These are phyloP conservation scores for Solanum chmielewskii DNA, from an alignment of 257 asterid species.

Conservation along the genomic window DNA sequence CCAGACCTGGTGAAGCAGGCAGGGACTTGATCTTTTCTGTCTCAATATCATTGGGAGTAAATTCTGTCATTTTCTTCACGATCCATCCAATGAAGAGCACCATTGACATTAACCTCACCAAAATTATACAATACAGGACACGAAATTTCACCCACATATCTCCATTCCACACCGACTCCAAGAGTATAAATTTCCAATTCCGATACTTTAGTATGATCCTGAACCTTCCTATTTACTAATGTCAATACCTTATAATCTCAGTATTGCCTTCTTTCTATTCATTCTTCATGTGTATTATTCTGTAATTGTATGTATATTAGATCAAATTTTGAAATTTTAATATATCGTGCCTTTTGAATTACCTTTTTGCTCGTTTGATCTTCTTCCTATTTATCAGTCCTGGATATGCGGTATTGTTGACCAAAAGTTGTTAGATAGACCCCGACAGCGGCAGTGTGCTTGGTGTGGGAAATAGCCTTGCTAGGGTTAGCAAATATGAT, in stretches of 20 bases:
- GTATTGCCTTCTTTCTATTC: neutral
- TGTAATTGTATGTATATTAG: neutral
- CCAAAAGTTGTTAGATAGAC: conserved; percentile 1
- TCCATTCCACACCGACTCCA: neutral
- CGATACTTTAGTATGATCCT: neutral
- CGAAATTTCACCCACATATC: neutral
- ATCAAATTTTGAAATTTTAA: neutral
- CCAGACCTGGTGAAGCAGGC: neutral
- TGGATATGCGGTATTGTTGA: neutral
- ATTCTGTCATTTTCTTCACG: neutral
- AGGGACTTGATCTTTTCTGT: neutral
- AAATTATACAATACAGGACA: neutral
- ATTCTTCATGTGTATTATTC: neutral
- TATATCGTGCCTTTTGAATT: neutral
- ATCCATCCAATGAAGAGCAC: neutral
- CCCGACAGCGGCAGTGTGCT: neutral
- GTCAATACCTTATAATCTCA: neutral
- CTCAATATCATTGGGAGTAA: neutral
- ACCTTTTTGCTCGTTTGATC: neutral
- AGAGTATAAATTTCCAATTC: neutral
- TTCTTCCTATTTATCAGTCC: neutral
- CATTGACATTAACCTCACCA: neutral
- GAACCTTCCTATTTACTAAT: neutral
- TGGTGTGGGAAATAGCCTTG: neutral
- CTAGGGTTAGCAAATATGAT: neutral